A percentile compares a stretch with the other conserved stretches of the same genome.
Evolutionary conservation across 2,329 filamentous ascomycete genomes (phyloP).

Genomic region (Pseudodiploospora longispora): DNA sequence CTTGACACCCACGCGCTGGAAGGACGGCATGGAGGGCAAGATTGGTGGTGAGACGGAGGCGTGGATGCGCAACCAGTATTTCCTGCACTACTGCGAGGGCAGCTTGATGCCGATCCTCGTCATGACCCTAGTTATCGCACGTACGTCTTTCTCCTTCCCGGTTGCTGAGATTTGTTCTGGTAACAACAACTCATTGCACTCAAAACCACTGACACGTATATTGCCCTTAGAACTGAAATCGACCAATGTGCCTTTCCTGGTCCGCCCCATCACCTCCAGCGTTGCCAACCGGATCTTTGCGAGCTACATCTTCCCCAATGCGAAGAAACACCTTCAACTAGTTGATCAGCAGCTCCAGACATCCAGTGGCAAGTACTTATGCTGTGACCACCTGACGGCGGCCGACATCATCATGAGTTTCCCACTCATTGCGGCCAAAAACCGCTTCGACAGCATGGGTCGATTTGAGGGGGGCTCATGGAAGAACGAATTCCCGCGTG

Average conservation of each 20-base stretch:
- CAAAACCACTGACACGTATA: background rate
- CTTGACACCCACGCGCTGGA: constrained; percentile 46
- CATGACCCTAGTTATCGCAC: constrained; percentile 50
- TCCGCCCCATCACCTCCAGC: constrained; percentile 41
- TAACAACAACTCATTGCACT: background rate
- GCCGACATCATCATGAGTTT: constrained; percentile 49
- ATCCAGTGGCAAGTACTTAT: constrained; percentile 39
- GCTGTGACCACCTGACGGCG: constrained; percentile 39
- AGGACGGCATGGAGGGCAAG: constrained; percentile 48
- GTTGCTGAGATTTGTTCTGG: background rate
- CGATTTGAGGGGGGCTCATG: constrained; percentile 34
- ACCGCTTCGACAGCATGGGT: constrained; percentile 31
- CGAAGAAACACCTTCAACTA: constrained; percentile 39
- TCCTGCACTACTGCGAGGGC: constrained; percentile 80
- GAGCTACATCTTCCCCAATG: constrained; percentile 38
- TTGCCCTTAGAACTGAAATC: constrained; percentile 33
- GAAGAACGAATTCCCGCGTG: constrained; percentile 31
- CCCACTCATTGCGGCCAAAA: constrained; percentile 37
- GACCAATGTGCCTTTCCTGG: constrained; percentile 40
- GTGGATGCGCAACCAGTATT: constrained; percentile 55
- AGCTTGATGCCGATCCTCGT: constrained; percentile 68
- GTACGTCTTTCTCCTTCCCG: constrained; percentile 26
- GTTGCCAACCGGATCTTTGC: constrained; percentile 34
- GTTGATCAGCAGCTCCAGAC: constrained; percentile 41
- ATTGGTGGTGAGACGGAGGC: constrained; percentile 53